phyloP scores from a whole-genome alignment of 78 protist genomes.

The Cavenderia fasciculata region DNA sequence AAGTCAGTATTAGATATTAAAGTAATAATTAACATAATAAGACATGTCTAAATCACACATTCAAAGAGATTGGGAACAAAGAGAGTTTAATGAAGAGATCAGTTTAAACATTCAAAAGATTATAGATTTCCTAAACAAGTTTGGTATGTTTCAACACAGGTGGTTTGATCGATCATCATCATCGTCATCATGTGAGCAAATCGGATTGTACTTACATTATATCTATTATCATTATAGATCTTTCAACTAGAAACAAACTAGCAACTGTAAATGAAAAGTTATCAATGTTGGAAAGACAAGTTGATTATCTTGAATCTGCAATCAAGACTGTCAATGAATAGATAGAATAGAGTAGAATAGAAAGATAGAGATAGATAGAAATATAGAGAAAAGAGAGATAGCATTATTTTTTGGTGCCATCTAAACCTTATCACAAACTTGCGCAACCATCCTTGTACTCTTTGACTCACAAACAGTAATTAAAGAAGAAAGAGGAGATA shows the following conservation, averaged over 20 bases:
- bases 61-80: conserved; percentile 83
- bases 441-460: too few species aligned
- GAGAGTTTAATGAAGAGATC: conserved; percentile 71
- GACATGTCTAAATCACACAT: conserved; percentile 37
- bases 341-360: neutral
- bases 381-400: too few species aligned
- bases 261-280: conserved; percentile 72
- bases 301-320: conserved; percentile 77
- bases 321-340: conserved; percentile 70
- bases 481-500: too few species aligned
- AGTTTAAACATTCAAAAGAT: conserved; percentile 76
- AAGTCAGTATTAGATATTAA: too few species aligned
- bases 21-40: neutral
- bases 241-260: conserved; percentile 72
- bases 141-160: conserved; percentile 71
- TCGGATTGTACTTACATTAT: too few species aligned
- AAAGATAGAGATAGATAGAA: too few species aligned
- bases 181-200: too few species aligned
- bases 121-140: conserved; percentile 78
- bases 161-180: too few species aligned
- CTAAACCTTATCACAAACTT: too few species aligned
- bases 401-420: too few species aligned
- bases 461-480: too few species aligned
- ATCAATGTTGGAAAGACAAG: conserved; percentile 76
- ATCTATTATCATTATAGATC: conserved; percentile 17